phyloP scores from a whole-genome alignment of 257 asterid species.

The Fraxinus pennsylvanica region DNA sequence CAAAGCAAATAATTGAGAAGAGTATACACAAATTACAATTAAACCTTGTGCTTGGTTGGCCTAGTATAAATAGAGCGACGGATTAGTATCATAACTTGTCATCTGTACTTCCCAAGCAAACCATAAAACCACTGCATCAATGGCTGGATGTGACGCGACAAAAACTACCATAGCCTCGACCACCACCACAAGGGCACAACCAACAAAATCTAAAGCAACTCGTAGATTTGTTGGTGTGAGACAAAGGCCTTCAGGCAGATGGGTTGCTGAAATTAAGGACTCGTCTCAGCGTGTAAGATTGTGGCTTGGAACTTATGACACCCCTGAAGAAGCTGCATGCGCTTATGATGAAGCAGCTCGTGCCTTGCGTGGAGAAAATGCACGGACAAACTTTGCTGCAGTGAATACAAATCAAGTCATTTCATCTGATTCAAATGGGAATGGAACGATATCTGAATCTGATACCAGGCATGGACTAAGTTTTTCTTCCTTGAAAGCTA shows the following conservation, averaged over 20 bases:
- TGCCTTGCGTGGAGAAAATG: slow-evolving; percentile 83
- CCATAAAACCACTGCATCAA: slow-evolving; percentile 25
- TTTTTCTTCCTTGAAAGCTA: slow-evolving; percentile 73
- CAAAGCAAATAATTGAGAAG: slow-evolving; percentile 47
- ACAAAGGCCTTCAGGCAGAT: slow-evolving; percentile 82
- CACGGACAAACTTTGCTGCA: slow-evolving; percentile 68
- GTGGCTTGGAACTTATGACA: slow-evolving; percentile 90
- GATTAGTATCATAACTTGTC: slow-evolving; percentile 1
- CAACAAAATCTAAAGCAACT: slow-evolving; percentile 33
- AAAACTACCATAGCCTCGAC: slow-evolving; percentile 33
- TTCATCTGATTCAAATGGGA: slow-evolving; percentile 14
- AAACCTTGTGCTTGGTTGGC: slow-evolving; percentile 12
- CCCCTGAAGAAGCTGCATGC: slow-evolving; percentile 87
- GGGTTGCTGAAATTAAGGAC: slow-evolving; percentile 96
- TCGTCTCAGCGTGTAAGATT: slow-evolving; percentile 73
- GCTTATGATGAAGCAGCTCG: slow-evolving; percentile 91
- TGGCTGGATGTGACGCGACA: slow-evolving; percentile 52
- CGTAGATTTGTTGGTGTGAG: slow-evolving; percentile 80
- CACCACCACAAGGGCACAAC: slow-evolving; percentile 26
- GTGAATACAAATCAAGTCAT: slow-evolving; percentile 16
- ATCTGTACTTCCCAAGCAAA: slow-evolving; percentile 21
- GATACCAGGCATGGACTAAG: slow-evolving; percentile 55
- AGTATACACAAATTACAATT: slow-evolving; percentile 34
- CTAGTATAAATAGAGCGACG: slow-evolving; percentile 39
- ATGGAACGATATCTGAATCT: slow-evolving; percentile 20